Evolutionary conservation across 2,329 filamentous ascomycete species (phyloP).

Genomic region (Aureobasidium leucospermi): DNA sequence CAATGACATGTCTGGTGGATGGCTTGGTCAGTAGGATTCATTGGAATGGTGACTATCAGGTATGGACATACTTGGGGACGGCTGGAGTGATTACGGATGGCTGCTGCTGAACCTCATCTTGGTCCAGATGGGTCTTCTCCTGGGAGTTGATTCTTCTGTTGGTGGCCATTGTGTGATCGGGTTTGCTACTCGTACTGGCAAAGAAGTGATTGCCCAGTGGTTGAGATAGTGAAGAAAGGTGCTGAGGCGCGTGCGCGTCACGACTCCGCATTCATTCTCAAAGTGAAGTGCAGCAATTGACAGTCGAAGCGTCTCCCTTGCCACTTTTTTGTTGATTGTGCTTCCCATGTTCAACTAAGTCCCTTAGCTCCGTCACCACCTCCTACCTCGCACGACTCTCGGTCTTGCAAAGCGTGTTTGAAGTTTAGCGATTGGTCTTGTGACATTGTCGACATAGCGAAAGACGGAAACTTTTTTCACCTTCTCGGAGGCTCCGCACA

Average conservation of each 20-base stretch:
- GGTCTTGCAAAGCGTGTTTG: background rate
- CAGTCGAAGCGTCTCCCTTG: background rate
- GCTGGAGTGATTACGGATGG: conserved; percentile 68
- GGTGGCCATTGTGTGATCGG: conserved; percentile 54
- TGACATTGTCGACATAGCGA: background rate
- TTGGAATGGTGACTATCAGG: background rate
- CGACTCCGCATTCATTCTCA: conserved; percentile 1
- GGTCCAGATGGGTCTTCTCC: conserved; percentile 57
- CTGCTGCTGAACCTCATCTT: conserved; percentile 27
- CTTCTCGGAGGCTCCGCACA: background rate
- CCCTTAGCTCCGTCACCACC: background rate
- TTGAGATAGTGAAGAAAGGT: background rate
- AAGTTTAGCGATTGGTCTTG: background rate
- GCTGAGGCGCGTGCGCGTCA: conserved; percentile 3
- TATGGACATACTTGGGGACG: conserved; percentile 61
- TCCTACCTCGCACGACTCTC: background rate
- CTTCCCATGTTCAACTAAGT: background rate
- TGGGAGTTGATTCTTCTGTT: conserved; percentile 53
- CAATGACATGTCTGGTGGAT: conserved; percentile 63
- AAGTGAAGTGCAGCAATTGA: conserved; percentile 1
- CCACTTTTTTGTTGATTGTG: conserved; percentile 9
- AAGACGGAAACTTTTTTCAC: background rate
- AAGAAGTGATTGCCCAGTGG: background rate
- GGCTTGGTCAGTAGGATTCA: background rate
- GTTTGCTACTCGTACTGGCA: background rate